Evolutionary conservation across 306 rosid species (phyloP), one percentile per base, ranked within the genome.

Genomic region (Adenanthera pavonina): DNA sequence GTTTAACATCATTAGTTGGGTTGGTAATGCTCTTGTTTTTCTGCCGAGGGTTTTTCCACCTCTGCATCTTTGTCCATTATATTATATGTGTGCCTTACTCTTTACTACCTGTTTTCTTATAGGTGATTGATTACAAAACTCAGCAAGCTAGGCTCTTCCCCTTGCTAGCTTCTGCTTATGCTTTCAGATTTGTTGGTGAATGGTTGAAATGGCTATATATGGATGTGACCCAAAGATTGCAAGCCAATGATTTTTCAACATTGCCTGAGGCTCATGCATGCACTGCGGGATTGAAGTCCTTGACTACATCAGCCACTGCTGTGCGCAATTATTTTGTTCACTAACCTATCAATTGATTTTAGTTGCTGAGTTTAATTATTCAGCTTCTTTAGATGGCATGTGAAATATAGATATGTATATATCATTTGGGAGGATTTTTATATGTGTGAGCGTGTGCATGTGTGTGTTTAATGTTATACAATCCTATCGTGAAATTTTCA

Each of bases 201-300:
- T 95, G 99, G 99, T 80, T 95, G 82, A 84, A 87, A 43, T 95
- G 96, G 99, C 93, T 95, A 53, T 95, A 93, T 57, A 89, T 81
- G 75, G 99, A 95, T 71, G 99, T 95, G 72, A 88, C 94, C 10
- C 86, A 87, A 86, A 90, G 92, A 86, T 86, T 95, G 90, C 89
- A 86, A 80, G 94, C 89, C 80, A 91, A 76, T 59, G 97, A 95
- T 54, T 95, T 92, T 83, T 87, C 98, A 13, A 93, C 98, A 57
- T 88, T 95, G 83, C 92, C 99, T 6, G 99, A 95, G 90, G 98
- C 96, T 76, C 99, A 95, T 88, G 98, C 99, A 44, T 95, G 99
- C 86, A 93, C 99, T 61, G 98, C 99, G 1, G 99, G 99, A 57
- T 90, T 95, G 91, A 95, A 95, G 89, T 93, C 97, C 46, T 64